These are phyloP conservation scores for Jackrogersella multiformis DNA, from an alignment of 495 filamentous ascomycete species.

Conservation along the genomic window DNA sequence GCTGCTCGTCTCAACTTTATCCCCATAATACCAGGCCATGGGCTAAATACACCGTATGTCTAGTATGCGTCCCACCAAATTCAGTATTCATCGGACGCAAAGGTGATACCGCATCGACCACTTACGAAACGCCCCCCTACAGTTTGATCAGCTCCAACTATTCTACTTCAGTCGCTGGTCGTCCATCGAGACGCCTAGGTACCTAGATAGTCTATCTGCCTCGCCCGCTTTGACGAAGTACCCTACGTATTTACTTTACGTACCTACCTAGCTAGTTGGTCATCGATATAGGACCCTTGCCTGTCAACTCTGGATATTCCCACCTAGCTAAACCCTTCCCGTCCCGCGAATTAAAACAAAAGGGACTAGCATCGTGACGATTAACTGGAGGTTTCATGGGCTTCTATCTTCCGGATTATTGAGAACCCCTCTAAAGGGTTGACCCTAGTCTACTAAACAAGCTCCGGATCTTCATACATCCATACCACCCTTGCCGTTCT, in stretches of 20 bases:
- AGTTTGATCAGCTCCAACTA: constrained; percentile 43
- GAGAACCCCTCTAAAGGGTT: constrained; percentile 29
- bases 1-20: constrained; percentile 54
- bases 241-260: constrained; percentile 14
- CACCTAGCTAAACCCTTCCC: constrained; percentile 23
- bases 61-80: constrained; percentile 47
- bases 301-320: constrained; percentile 23
- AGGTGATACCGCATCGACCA: constrained; percentile 52
- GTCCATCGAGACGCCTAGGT: constrained; percentile 1
- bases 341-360: constrained; percentile 23
- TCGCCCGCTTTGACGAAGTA: constrained; percentile 11
- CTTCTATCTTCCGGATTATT: constrained; percentile 47
- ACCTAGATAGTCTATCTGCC: constrained; percentile 25
- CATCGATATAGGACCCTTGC: constrained; percentile 14
- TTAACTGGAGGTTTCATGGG: constrained; percentile 50
- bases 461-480: constrained; percentile 44
- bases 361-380: constrained; percentile 43
- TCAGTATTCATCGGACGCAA: constrained; percentile 32
- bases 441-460: constrained; percentile 30
- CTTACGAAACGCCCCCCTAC: constrained; percentile 51
- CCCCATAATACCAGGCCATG: constrained; percentile 36
- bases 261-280: constrained; percentile 16
- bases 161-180: constrained; percentile 18
- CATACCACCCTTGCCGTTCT: constrained; percentile 33
- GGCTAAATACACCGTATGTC: constrained; percentile 11